These are phyloP conservation scores for Suillus plorans DNA, from an alignment of 768 basidiomycete species.

Conservation along the genomic window DNA sequence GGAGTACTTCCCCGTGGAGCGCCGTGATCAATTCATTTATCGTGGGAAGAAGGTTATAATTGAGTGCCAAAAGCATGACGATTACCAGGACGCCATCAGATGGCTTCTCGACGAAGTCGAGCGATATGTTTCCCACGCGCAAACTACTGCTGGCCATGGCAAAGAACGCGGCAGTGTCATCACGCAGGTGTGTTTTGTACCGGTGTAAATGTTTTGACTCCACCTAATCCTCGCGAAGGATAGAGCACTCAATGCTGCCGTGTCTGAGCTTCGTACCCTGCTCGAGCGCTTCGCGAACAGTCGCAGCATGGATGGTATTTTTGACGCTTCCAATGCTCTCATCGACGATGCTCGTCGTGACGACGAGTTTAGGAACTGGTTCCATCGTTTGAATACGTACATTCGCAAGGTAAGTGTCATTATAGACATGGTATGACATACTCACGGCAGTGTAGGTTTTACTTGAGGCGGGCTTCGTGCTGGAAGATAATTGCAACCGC, in stretches of 20 bases:
- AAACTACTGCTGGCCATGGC: slow-evolving; percentile 35
- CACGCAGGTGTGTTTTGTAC: slow-evolving; percentile 8
- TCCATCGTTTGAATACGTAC: slow-evolving; percentile 58
- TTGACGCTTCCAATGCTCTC: slow-evolving; percentile 69
- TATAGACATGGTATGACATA: background rate
- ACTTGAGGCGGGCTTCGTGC: slow-evolving; percentile 80
- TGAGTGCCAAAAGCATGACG: slow-evolving; percentile 89
- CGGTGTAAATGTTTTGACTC: slow-evolving; percentile 16
- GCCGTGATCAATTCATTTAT: slow-evolving; percentile 91
- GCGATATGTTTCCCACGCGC: slow-evolving; percentile 59
- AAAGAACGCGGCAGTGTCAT: slow-evolving; percentile 25
- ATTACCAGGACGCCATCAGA: slow-evolving; percentile 80
- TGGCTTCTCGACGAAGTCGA: slow-evolving; percentile 69
- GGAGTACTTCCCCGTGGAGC: slow-evolving; percentile 87
- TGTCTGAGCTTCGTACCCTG: slow-evolving; percentile 68
- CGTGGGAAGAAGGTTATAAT: slow-evolving; percentile 91
- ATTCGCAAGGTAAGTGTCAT: slow-evolving; percentile 53
- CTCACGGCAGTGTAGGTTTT: slow-evolving; percentile 45
- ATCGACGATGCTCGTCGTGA: slow-evolving; percentile 77
- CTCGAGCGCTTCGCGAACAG: slow-evolving; percentile 91
- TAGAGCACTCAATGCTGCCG: slow-evolving; percentile 53
- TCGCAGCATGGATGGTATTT: slow-evolving; percentile 60
- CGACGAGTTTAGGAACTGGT: slow-evolving; percentile 73
- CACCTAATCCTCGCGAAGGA: slow-evolving; percentile 38
- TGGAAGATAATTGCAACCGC: slow-evolving; percentile 72